Percentiles rank a stretch among this genome's conserved stretches.
Evolutionary conservation across 805 yeast species (phyloP).

Genomic region (Candida boidinii): DNA sequence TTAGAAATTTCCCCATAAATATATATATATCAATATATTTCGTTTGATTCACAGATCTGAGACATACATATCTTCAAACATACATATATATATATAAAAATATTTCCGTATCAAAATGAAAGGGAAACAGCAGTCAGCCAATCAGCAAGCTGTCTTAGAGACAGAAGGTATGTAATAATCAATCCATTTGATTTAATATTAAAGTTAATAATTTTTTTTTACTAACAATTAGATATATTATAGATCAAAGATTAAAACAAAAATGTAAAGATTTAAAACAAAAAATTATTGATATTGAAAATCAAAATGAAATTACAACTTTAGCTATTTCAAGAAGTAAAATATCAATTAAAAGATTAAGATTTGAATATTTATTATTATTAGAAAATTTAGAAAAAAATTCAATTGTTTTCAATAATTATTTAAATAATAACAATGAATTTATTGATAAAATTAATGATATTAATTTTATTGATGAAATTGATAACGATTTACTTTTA

Average conservation of each 20-base stretch:
- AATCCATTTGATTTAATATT: background rate
- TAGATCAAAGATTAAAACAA: conserved; percentile 37
- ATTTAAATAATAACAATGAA: background rate
- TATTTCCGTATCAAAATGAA: too few relatives aligned
- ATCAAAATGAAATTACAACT: conserved; percentile 66
- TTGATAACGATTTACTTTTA: background rate
- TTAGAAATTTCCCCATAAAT: too few relatives aligned
- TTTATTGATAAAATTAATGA: background rate
- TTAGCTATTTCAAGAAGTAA: conserved; percentile 73
- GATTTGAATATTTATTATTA: conserved; percentile 75
- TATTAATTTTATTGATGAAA: background rate
- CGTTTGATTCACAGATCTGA: too few relatives aligned
- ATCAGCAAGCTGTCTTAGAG: background rate
- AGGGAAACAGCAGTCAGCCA: too few relatives aligned
- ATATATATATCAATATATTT: too few relatives aligned
- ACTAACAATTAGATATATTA: background rate
- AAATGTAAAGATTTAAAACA: conserved; percentile 67
- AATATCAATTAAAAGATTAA: conserved; percentile 63
- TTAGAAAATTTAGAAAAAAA: conserved; percentile 70
- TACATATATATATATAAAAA: too few relatives aligned
- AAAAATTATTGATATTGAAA: conserved; percentile 65
- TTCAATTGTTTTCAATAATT: conserved; percentile 14
- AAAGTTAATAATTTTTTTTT: background rate
- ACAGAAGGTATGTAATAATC: background rate
- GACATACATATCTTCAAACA: too few relatives aligned